Percentiles rank a stretch among this genome's conserved stretches.
Conservation (phyloP, 257 asterid genomes). For the Leptodermis oblonga region DNA sequence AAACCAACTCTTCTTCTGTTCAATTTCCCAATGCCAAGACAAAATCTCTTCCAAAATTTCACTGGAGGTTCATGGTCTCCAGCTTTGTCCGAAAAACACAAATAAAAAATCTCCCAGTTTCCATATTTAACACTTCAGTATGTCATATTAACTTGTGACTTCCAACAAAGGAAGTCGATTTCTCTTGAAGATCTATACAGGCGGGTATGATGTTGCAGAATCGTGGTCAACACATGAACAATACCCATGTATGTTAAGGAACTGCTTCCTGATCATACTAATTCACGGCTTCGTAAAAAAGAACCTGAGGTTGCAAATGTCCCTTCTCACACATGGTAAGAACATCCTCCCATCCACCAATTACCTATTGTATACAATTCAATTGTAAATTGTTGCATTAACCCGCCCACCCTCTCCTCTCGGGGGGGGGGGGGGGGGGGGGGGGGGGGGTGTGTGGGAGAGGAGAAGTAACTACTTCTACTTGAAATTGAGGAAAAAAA, state of each 20-base stretch:
- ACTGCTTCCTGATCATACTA: constrained; percentile 23
- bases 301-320: constrained; percentile 95
- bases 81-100: constrained; percentile 21
- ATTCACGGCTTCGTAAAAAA: constrained; percentile 76
- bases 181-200: constrained; percentile 14
- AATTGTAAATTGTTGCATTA: not conserved
- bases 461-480: not conserved
- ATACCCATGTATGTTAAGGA: constrained; percentile 9
- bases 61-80: constrained; percentile 25
- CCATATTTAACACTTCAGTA: constrained; percentile 33
- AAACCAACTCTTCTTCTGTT: constrained; percentile 9
- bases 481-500: no score
- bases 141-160: constrained; percentile 17
- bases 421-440: no score
- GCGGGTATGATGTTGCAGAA: constrained; percentile 16
- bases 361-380: constrained; percentile 41
- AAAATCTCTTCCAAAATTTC: constrained; percentile 22
- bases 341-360: constrained; percentile 89
- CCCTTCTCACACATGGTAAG: constrained; percentile 81
- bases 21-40: constrained; percentile 17
- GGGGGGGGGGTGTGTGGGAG: not conserved
- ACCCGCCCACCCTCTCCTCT: no score
- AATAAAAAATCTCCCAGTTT: constrained; percentile 18
- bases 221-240: constrained; percentile 22
- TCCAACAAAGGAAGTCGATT: not conserved